Base-by-base conservation (phyloP, 768 basidiomycete genomes). In the Artomyces pyxidatus region DNA sequence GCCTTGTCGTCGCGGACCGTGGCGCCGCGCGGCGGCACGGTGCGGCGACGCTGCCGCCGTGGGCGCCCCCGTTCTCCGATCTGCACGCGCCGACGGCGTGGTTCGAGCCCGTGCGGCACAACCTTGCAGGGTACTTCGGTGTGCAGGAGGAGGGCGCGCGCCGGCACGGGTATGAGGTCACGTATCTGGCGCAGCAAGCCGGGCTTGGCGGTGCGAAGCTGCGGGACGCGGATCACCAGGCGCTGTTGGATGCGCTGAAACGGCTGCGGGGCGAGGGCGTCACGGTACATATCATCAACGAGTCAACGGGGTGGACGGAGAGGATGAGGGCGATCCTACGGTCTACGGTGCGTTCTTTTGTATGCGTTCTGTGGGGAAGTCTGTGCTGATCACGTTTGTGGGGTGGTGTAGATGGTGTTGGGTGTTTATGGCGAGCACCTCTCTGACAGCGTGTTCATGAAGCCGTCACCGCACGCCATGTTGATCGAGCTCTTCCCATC, bases 1-100 rank as follows among this genome's bases (percentile, higher is more conserved):
- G 88, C 10, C 69, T 88, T 11, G 78, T 95, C 27, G 67, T 96
- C 28, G 83, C 81, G 0, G 90, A 94, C 59, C 70, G 82, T 40
- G 73, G 77, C n/a, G 85, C 84, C 0, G 83, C 88, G 70, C 48
- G 55, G 55, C 37, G 56, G 61, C 6, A 26, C 35, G 4, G 52
- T 45, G 14, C 25, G 48, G 22, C 14, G 29, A 6, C 30, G 10
- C n/a, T 26, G 30, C 37, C 25, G 40, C 35, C 12, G 37, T 35
- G 12, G 52, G 46, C 39, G 59, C 61, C 42, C 41, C 56, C 41
- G 40, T 49, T 25, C 57, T 48, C 49, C 57, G 60, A 16, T 29
- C 32, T 37, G 59, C 21, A 66, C 63, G 50, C 57, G 68, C 35
- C 60, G 70, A 32, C 63, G 61, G 26, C 68, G 65, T 29, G 58